Evolutionary conservation across 2,329 filamentous ascomycete species (phyloP).

Genomic region (Exophiala mesophila): DNA sequence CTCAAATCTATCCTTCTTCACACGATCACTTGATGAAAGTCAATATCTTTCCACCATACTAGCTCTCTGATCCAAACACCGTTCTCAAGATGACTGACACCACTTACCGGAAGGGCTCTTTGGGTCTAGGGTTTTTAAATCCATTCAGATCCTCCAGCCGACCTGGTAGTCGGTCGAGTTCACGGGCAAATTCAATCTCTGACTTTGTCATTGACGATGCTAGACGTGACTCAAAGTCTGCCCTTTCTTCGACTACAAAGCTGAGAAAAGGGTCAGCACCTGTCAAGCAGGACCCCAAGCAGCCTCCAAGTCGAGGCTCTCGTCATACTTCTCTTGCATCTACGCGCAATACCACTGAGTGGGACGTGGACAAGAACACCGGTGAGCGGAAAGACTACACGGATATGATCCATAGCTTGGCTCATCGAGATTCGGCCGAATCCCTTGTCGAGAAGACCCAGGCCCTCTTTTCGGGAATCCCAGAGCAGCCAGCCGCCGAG

Average conservation of each 20-base stretch:
- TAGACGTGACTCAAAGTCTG: conserved; percentile 1
- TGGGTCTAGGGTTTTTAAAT: conserved; percentile 17
- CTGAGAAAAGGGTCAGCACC: conserved; percentile 14
- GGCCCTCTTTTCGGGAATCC: conserved; percentile 11
- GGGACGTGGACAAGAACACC: conserved; percentile 25
- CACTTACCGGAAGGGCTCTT: conserved; percentile 13
- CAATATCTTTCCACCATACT: too few relatives aligned
- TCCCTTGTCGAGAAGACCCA: conserved; percentile 12
- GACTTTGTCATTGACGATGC: conserved; percentile 11
- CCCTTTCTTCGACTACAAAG: conserved; percentile 3
- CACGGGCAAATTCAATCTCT: conserved; percentile 12
- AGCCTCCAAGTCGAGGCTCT: conserved; percentile 7
- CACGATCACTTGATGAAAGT: too few relatives aligned
- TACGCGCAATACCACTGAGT: conserved; percentile 9
- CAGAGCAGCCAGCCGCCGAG: conserved; percentile 9
- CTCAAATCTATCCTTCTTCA: neutral
- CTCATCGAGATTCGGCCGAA: conserved; percentile 18
- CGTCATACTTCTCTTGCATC: conserved; percentile 12
- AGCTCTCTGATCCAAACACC: too few relatives aligned
- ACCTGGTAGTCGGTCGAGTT: conserved; percentile 9
- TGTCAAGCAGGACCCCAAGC: conserved; percentile 8
- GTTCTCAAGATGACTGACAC: conserved; percentile 18
- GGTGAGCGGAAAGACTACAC: conserved; percentile 27
- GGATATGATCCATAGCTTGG: conserved; percentile 26
- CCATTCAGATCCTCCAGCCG: conserved; percentile 15